Conservation (phyloP, 2,329 filamentous ascomycete genomes). For the Chaetomiaceae sp. region DNA sequence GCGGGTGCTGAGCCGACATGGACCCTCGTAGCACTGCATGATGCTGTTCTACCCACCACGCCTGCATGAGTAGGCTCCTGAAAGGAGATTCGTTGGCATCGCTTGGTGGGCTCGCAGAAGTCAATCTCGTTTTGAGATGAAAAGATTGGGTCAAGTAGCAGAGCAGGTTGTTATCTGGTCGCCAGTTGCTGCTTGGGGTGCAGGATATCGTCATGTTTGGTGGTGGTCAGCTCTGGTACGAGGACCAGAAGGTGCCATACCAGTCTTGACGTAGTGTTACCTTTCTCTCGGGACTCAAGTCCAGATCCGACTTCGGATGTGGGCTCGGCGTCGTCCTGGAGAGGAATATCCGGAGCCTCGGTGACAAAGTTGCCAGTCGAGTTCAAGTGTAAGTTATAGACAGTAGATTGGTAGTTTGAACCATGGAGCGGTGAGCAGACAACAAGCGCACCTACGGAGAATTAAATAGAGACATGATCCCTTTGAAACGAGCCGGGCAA, state of each 20-base stretch:
- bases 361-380: background rate
- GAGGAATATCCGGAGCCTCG: background rate
- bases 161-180: too few relatives aligned
- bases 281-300: background rate
- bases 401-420: background rate
- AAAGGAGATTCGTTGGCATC: background rate
- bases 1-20: background rate
- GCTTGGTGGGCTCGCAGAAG: background rate
- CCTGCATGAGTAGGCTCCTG: background rate
- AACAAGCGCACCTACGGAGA: background rate
- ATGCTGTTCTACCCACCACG: background rate
- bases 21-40: background rate
- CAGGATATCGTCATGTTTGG: background rate
- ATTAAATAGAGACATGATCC: background rate
- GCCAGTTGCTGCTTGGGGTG: too few relatives aligned
- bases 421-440: background rate
- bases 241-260: background rate
- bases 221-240: background rate
- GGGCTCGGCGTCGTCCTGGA: background rate
- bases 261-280: conserved; percentile 6
- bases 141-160: too few relatives aligned
- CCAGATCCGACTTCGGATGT: conserved; percentile 3
- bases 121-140: background rate
- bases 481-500: background rate
- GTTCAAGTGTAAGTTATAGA: too few relatives aligned